Evolutionary conservation across 192 early-diverging fungal species (phyloP), one percentile per base, ranked within the genome.

Genomic region (Backusella liffmaniae): DNA sequence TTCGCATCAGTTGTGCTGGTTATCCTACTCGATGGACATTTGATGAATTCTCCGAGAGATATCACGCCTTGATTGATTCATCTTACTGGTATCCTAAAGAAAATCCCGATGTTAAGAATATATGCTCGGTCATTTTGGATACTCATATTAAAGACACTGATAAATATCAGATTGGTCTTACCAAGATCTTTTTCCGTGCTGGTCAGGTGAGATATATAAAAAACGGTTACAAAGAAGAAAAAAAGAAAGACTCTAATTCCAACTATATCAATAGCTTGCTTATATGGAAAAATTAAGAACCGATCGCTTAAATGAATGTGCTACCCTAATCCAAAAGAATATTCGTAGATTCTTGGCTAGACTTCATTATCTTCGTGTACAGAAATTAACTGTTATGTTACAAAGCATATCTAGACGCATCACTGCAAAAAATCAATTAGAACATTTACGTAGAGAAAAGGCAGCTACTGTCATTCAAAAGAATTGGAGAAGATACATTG

Each of bases 151-250:
- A 85, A 39, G 92, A 94, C 67, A 87, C 86, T 21, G 95, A 97
- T 80, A 94, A 96, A 73, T 98, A 90, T 83, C 96, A 98, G 86
- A 86, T 98, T 30, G 98, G 98, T 76, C 80, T 92, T 34, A 94
- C 96, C 16, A 99, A 99, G 85, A 94, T 99, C 66, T 99, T 99
- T 86, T 99, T 99, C 96, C 92, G 98, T 56, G 94, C 98, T 72
- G 98, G 98, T 73, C 94, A 96, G 79, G 79, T 80, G 73, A 73
- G 29, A 67, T 36, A 66, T 18, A 76, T 23, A 49, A 51, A 67
- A 32, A 41, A 37, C 5, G 35, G 65, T 16, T 67, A 35, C 32
- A 67, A 67, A 4, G 2, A 16, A 67, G 9, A 66, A 10, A 73
- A 18, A 42, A 46, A 73, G 62, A 73, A 6, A 37, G 59, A 16